A percentile compares a stretch with the other conserved stretches of the same genome.
phyloP scores from a whole-genome alignment of 306 rosid genomes.

The Vigna trinervia region DNA sequence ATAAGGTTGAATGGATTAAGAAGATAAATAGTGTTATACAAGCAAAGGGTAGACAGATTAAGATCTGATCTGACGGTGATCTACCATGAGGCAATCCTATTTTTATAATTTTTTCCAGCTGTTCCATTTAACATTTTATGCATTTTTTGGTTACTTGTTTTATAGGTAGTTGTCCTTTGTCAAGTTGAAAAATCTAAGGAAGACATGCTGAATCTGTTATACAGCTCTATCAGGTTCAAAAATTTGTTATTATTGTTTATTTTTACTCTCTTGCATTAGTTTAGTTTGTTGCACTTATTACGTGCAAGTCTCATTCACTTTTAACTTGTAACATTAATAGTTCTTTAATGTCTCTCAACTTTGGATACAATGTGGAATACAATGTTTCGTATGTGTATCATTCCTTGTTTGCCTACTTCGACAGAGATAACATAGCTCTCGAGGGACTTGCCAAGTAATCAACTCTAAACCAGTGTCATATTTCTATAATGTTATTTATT shows the following conservation, averaged over 20 bases:
- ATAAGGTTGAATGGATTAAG: constrained; percentile 86
- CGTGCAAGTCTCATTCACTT: constrained; percentile 6
- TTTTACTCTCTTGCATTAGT: constrained; percentile 2
- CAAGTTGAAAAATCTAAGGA: constrained; percentile 99
- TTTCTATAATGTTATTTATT: too few relatives aligned
- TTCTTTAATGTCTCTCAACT: too few relatives aligned
- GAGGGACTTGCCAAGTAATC: too few relatives aligned
- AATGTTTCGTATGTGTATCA: too few relatives aligned
- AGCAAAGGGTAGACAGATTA: constrained; percentile 76
- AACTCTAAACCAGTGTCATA: too few relatives aligned
- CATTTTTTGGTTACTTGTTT: constrained; percentile 48
- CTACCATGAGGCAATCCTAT: constrained; percentile 62
- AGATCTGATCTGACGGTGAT: constrained; percentile 73
- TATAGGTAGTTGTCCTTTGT: constrained; percentile 96
- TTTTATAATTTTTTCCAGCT: constrained; percentile 6
- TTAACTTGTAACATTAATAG: too few relatives aligned
- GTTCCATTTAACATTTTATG: constrained; percentile 38
- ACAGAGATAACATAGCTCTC: too few relatives aligned
- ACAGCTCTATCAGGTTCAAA: constrained; percentile 86
- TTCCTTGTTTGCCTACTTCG: too few relatives aligned
- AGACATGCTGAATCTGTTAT: constrained; percentile 94
- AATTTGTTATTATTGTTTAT: constrained; percentile 32
- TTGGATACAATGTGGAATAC: too few relatives aligned
- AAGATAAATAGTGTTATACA: constrained; percentile 83
- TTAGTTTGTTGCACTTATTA: constrained; percentile 6